Conservation (phyloP, 495 filamentous ascomycete species). For the Daldinia grandis region DNA sequence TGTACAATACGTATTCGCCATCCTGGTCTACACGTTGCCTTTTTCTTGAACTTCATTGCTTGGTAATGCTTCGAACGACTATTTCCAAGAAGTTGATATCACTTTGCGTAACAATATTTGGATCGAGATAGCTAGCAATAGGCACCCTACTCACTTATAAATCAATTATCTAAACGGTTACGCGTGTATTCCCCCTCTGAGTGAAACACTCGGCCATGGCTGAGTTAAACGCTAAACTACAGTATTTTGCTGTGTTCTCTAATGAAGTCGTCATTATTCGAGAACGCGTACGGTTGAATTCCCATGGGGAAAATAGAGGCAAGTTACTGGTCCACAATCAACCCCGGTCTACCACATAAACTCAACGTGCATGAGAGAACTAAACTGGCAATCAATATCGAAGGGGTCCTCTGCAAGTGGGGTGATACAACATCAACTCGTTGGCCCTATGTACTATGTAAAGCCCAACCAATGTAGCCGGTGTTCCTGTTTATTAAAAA, state of each 20-base stretch:
- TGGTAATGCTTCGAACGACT: neutral
- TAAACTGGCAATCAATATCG: constrained; percentile 34
- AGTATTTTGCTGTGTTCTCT: neutral
- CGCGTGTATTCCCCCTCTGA: neutral
- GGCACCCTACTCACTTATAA: neutral
- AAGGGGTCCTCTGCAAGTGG: constrained; percentile 37
- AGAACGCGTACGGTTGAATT: constrained; percentile 33
- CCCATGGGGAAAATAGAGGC: neutral
- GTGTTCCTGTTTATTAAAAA: constrained; percentile 20
- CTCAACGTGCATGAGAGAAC: constrained; percentile 19
- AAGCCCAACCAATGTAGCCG: constrained; percentile 30
- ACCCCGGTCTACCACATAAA: constrained; percentile 7
- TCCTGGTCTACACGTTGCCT: constrained; percentile 13
- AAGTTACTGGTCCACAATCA: neutral
- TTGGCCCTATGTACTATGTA: constrained; percentile 32
- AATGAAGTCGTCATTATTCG: constrained; percentile 22
- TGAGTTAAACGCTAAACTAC: neutral
- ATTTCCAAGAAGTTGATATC: constrained; percentile 9
- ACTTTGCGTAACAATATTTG: constrained; percentile 8
- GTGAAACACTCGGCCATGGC: neutral
- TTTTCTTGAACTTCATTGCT: constrained; percentile 15
- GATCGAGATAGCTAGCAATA: neutral
- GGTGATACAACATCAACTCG: constrained; percentile 31
- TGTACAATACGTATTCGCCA: constrained; percentile 18
- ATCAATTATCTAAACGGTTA: neutral